Evolutionary conservation across 1,284 basidiomycete species (phyloP), one percentile per base, ranked within the genome.

Genomic region (Ganoderma lingzhi): DNA sequence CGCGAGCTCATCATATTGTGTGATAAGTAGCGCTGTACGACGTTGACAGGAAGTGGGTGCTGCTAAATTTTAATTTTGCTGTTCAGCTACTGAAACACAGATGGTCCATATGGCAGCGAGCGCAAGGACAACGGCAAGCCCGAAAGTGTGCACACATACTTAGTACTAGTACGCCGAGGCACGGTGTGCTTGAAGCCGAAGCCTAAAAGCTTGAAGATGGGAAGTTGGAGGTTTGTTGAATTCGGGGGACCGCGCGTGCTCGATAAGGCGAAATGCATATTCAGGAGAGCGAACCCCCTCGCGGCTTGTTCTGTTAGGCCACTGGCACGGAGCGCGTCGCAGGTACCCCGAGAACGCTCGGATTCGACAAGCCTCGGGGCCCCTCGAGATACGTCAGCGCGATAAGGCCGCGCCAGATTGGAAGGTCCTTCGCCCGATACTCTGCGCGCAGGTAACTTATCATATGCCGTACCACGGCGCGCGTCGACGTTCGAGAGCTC

Each of bases 351-450:
- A 32, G 55, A 45, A 59, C 23, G 19, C 44, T 65, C 64, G 32
- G 41, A 44, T 17, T n/a, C 56, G 56, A 39, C 19, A 39, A 19
- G 56, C 17, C 32, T 59, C 56, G 56, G 35, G 23, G 56, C 19
- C 8, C 35, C 35, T 35, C 56, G 35, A 39, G 37, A 35, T 39
- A 28, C 56, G 58, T 65, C 64, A 65, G 10, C n/a, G 56, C 58
- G 64, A 65, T 65, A 65, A 65, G 64, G 64, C 56, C 59, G 8
- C 48, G 62, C 64, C 55, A 65, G 55, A 45, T 59, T 45, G 55
- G 64, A 45, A 59, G 42, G 32, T 15, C 45, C 19, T 23, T 17
- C 28, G 55, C 56, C 35, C 35, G 35, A 59, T 59, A n/a, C n/a
- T n/a, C 6, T 39, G 35, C 32, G 56, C 53, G 48, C 23, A 8